Conservation (phyloP, 352 stramenopile genomes). For the Aphanomyces euteiches region DNA sequence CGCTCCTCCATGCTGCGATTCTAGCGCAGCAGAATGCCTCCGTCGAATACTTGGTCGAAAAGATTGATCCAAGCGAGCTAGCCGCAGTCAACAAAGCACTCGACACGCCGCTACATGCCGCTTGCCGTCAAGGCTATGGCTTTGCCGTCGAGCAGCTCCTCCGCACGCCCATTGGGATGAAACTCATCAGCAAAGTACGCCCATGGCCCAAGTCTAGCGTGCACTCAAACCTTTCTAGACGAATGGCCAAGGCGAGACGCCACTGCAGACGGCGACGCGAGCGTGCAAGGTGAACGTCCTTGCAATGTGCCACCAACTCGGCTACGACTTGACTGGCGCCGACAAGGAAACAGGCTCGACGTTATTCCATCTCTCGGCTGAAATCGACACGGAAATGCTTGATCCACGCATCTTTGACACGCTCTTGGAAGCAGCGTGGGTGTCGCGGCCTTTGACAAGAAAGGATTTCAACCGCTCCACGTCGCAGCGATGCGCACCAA, state of each 20-base stretch:
- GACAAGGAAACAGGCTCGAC: slow-evolving; percentile 20
- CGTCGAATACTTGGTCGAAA: slow-evolving; percentile 19
- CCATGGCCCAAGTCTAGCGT: neutral
- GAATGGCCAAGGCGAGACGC: slow-evolving; percentile 16
- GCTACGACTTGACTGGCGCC: slow-evolving; percentile 13
- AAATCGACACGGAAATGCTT: slow-evolving; percentile 23
- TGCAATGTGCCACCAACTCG: neutral
- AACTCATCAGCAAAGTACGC: neutral
- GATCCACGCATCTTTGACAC: neutral
- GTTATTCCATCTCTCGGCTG: slow-evolving; percentile 20
- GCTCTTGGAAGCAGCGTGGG: slow-evolving; percentile 7
- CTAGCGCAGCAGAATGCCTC: slow-evolving; percentile 16
- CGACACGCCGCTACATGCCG: slow-evolving; percentile 22
- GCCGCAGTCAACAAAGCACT: neutral
- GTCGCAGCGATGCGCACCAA: slow-evolving; percentile 15
- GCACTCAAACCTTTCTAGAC: neutral
- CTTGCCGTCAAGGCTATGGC: slow-evolving; percentile 16
- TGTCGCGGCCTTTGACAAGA: slow-evolving; percentile 23
- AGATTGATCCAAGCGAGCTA: neutral
- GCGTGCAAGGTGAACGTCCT: neutral
- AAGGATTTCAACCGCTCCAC: slow-evolving; percentile 27
- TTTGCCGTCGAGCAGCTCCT: slow-evolving; percentile 18
- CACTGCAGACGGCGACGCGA: slow-evolving; percentile 8
- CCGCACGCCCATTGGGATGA: neutral
- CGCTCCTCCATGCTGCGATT: slow-evolving; percentile 23